Percentiles rank a stretch among this genome's conserved stretches.
These are phyloP conservation scores for Ophiostoma ulmi DNA, from an alignment of 2,329 filamentous ascomycete genomes.

Conservation along the genomic window DNA sequence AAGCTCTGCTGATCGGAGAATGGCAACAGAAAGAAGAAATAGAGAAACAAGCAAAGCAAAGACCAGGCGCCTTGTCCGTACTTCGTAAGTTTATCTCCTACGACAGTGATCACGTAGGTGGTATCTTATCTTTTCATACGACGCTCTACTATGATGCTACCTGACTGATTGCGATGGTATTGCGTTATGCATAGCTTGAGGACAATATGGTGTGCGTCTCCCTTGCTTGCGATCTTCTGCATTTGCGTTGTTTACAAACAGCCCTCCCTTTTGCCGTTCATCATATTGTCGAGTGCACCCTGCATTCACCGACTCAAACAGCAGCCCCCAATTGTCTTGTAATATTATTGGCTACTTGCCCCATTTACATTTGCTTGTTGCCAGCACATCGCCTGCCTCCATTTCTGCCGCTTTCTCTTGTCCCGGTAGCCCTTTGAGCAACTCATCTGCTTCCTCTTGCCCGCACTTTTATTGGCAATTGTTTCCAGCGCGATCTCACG, in stretches of 20 bases:
- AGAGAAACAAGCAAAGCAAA: neutral
- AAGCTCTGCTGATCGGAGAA: neutral
- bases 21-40: neutral
- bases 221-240: slow-evolving; percentile 3
- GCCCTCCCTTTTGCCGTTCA: neutral
- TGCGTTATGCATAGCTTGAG: no score
- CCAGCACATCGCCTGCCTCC: neutral
- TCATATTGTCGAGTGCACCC: neutral
- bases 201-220: neutral
- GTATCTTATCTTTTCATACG: neutral
- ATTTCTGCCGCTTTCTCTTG: neutral
- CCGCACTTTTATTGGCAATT: neutral
- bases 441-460: neutral
- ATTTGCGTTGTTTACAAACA: neutral
- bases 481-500: neutral
- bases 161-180: neutral
- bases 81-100: neutral
- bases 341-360: neutral
- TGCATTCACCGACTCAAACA: neutral
- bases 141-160: neutral
- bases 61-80: neutral
- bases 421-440: neutral
- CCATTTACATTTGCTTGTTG: neutral
- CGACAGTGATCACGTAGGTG: slow-evolving; percentile 5
- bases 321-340: neutral